Evolutionary conservation across 2,329 filamentous ascomycete species (phyloP), one percentile per base, ranked within the genome.

Genomic region (Cytospora leucostoma): DNA sequence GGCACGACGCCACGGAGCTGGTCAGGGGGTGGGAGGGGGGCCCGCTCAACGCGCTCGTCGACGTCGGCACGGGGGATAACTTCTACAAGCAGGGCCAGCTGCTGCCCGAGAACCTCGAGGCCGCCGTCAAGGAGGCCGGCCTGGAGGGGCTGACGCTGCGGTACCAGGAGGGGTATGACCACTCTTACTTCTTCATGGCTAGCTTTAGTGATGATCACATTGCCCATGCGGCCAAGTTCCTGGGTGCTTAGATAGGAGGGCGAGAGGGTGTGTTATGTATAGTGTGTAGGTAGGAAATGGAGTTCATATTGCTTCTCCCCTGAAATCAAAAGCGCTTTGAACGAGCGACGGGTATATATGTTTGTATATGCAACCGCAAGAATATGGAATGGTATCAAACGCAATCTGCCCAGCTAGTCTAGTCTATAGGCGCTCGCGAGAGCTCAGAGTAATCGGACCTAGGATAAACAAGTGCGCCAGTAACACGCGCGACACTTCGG

Each of bases 171-270:
- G 93, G 88, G 66, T 98, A 99, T 74, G 95, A 99, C 76, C 95
- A 99, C 79, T 96, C 92, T 67, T 99, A 99, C 80, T 99, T 88
- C 78, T 97, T 97, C 78, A 96, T 99, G 82, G 89, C 93, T 40
- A 88, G 87, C 17, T 99, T 99, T 75, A 86, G 89, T 51, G 89
- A 91, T 72, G 93, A 98, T 70, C 95, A 99, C 77, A 84, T 98
- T 69, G 88, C 92, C 71, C 92, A 96, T 78, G 93, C 93, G 65
- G 94, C 93, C 68, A 97, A 95, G 82, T 88, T 92, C 74, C 79
- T 97, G 62, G 75, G 74, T 21, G 70, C 77, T 52, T 73, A 68
- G 65, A n/a, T n/a, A 21, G 27, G 2, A 27, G 17, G 27, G 17
- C 8, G 4, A 7, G 4, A 11, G 11, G 27, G 21, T 54, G 35